Base-by-base conservation (phyloP, 345 rosid species). In the Eucalyptus leucophloia region DNA sequence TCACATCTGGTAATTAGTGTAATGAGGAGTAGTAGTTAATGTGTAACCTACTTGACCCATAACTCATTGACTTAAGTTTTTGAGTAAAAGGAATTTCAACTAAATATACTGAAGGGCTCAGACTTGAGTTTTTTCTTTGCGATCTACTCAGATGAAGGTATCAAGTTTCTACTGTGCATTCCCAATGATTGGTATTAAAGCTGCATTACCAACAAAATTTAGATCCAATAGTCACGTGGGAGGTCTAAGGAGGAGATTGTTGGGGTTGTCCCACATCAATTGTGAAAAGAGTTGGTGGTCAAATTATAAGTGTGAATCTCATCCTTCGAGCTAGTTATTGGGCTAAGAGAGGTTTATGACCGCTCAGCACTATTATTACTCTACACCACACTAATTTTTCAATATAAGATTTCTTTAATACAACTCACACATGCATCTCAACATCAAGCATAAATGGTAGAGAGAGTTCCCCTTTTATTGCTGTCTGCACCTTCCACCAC, bases 31-130 rank as follows among this genome's bases (percentile, higher is more conserved):
- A 56, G 62, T 56, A 56, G 30, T 56, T 56, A 56, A 56, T 56
- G 62, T 0, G 3, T 56, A 56, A 4, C 2, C 3, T 9, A 56
- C 12, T 56, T 56, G 6, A 1, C 1, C 1, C 30, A 23, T 56
- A 56, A 24, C 62, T 23, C 30, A 56, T 24, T 56, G 2, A 0
- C 12, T 23, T 23, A 56, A 56, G 62, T 21, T 56, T 56, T 56
- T 56, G 12, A 23, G 30, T 56, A 54, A 54, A 54, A 1, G 1
- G 0, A 6, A 1, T 4, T 54, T 23, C 60, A 54, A 54, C 11
- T 54, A 21, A 54, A 54, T 54, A 56, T 9, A 24, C 5, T 56
- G 26, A 56, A 56, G 3, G 62, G 60, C 60, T 56, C 3, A 3
- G 1, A 56, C 30, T 56, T 56, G 62, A 24, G 28, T 24, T 56